These are phyloP conservation scores for Tinospora cordifolia DNA, from an alignment of 164 flowering plant species.

Conservation along the genomic window DNA sequence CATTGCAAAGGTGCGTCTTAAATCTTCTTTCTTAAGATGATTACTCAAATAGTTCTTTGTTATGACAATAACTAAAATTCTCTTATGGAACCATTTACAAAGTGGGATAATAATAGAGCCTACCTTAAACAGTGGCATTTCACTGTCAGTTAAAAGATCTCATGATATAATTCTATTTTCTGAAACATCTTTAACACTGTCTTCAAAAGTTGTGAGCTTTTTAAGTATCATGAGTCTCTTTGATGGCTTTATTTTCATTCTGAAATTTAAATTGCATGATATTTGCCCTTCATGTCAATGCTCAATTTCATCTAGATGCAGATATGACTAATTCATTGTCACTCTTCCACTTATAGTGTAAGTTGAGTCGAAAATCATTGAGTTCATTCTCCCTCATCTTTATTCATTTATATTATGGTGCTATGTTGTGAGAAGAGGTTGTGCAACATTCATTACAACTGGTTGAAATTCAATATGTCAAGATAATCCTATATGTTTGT, in stretches of 20 bases:
- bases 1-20: constrained; percentile 57
- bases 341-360: neutral
- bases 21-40: neutral
- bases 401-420: neutral
- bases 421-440: too few relatives aligned
- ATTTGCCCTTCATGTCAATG: neutral
- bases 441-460: neutral
- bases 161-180: too few relatives aligned
- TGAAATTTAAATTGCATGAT: neutral
- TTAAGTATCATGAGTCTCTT: neutral
- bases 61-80: neutral
- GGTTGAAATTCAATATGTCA: neutral
- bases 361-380: neutral
- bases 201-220: too few relatives aligned
- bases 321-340: too few relatives aligned
- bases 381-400: too few relatives aligned
- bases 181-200: too few relatives aligned
- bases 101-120: too few relatives aligned
- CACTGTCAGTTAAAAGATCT: too few relatives aligned
- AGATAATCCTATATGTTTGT: neutral
- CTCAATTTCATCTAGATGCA: neutral
- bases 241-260: neutral
- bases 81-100: neutral
- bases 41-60: neutral
- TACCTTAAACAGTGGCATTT: too few relatives aligned